These are phyloP conservation scores for Gnaphalium uliginosum DNA, from an alignment of 129 eudicot species.

Conservation along the genomic window DNA sequence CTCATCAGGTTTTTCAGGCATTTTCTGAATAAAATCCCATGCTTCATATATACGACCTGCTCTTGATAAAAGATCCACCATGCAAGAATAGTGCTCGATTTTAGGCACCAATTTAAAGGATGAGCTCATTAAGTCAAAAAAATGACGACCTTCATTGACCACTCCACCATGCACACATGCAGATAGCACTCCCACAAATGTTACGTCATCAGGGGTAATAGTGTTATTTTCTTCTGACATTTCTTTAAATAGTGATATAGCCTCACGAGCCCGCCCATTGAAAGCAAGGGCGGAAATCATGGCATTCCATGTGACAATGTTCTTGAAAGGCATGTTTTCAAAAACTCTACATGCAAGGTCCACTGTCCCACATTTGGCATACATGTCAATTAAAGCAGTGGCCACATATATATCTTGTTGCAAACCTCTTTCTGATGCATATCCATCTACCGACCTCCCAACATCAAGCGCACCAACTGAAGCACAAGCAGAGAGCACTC, in stretches of 20 bases:
- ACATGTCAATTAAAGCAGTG: slow-evolving; percentile 81
- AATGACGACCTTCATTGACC: slow-evolving; percentile 64
- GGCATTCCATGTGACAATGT: slow-evolving; percentile 70
- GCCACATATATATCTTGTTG: slow-evolving; percentile 58
- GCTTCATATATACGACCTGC: slow-evolving; percentile 75
- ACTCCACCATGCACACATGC: slow-evolving; percentile 85
- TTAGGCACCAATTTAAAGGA: slow-evolving; percentile 57
- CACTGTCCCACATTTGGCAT: slow-evolving; percentile 66
- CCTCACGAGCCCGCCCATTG: slow-evolving; percentile 64
- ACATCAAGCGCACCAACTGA: slow-evolving; percentile 72
- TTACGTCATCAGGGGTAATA: slow-evolving; percentile 55
- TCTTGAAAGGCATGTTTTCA: slow-evolving; percentile 50
- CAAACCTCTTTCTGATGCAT: slow-evolving; percentile 58
- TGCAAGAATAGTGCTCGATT: slow-evolving; percentile 81
- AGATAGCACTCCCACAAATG: slow-evolving; percentile 69
- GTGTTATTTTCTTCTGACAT: slow-evolving; percentile 43
- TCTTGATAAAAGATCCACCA: slow-evolving; percentile 87
- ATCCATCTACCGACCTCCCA: slow-evolving; percentile 56
- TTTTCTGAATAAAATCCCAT: slow-evolving; percentile 73
- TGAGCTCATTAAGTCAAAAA: slow-evolving; percentile 54
- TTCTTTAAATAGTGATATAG: slow-evolving; percentile 50
- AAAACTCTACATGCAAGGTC: slow-evolving; percentile 55
- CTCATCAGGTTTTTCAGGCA: slow-evolving; percentile 86
- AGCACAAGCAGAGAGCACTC: slow-evolving; percentile 72
- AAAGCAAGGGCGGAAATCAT: slow-evolving; percentile 81